These are phyloP conservation scores for Colletotrichum chlorophyti DNA, from an alignment of 2,329 filamentous ascomycete genomes.

Conservation along the genomic window DNA sequence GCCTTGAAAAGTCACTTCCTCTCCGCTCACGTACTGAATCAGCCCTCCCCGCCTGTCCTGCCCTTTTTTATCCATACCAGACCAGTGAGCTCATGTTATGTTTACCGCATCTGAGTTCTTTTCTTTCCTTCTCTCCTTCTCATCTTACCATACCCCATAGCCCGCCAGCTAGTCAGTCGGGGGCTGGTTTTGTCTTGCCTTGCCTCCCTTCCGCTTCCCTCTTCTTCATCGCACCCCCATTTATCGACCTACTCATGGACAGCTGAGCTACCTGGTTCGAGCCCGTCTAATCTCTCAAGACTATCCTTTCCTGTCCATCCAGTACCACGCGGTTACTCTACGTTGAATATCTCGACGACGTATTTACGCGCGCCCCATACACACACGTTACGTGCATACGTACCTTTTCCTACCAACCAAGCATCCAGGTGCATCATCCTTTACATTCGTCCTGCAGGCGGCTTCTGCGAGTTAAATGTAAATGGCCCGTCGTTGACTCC, in stretches of 20 bases:
- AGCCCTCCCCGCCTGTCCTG: neutral
- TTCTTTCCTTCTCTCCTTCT: neutral
- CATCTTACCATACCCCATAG: neutral
- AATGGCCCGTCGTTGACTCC: constrained; percentile 13
- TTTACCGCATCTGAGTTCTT: neutral
- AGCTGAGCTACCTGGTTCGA: constrained; percentile 5
- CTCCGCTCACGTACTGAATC: too few species aligned
- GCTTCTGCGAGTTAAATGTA: constrained; percentile 22
- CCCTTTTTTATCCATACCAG: neutral
- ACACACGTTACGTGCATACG: neutral
- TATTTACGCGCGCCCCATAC: neutral
- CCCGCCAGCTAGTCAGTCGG: neutral
- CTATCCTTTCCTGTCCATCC: constrained; percentile 2
- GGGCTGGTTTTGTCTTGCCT: neutral
- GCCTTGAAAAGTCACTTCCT: constrained; percentile 14
- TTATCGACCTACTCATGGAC: neutral
- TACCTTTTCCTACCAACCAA: constrained; percentile 8
- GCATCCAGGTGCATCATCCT: constrained; percentile 14
- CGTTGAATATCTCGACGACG: too few species aligned
- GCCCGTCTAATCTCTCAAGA: constrained; percentile 10
- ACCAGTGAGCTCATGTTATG: too few species aligned
- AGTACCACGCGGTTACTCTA: too few species aligned
- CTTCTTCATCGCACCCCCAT: neutral
- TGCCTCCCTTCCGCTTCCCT: neutral
- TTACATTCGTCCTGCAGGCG: constrained; percentile 19